phyloP scores from a whole-genome alignment of 1,139 yeast species.

The Blastobotrys niveus region DNA sequence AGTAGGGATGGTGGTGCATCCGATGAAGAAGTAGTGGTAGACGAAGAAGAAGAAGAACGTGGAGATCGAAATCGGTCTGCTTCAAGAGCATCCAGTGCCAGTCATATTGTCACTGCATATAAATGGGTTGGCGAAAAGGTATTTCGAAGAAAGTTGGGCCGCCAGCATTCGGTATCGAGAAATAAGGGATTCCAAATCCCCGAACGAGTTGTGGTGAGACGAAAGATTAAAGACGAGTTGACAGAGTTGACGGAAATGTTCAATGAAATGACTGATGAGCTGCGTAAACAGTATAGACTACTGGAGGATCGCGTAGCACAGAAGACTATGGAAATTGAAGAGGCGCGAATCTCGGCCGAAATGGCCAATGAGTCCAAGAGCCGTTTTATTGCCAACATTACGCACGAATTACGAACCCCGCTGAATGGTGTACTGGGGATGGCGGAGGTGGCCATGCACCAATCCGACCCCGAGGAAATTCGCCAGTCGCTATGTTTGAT shows the following conservation, averaged over 20 bases:
- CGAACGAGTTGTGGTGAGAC: constrained; percentile 28
- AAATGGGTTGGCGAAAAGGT: too few relatives aligned
- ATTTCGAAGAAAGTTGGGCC: not conserved
- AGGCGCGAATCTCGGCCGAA: constrained; percentile 36
- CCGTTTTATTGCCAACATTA: constrained; percentile 86
- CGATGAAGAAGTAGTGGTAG: too few relatives aligned
- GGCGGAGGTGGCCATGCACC: constrained; percentile 91
- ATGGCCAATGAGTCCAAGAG: constrained; percentile 92
- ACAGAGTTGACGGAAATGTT: constrained; percentile 87
- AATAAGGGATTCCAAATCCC: constrained; percentile 27
- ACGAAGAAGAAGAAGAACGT: too few relatives aligned
- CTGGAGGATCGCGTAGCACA: constrained; percentile 81
- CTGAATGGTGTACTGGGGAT: constrained; percentile 88
- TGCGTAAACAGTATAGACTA: constrained; percentile 75
- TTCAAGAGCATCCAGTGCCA: too few relatives aligned
- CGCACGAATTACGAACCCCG: constrained; percentile 89
- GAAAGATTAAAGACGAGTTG: constrained; percentile 66
- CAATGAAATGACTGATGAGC: constrained; percentile 86
- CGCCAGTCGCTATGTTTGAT: constrained; percentile 68
- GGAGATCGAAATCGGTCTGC: too few relatives aligned
- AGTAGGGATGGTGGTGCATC: too few relatives aligned
- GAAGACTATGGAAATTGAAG: constrained; percentile 80
- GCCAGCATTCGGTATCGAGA: too few relatives aligned
- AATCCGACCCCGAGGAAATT: constrained; percentile 60
- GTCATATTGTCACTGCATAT: too few relatives aligned